phyloP scores from a whole-genome alignment of 1,284 basidiomycete genomes.

The Melampsora americana region DNA sequence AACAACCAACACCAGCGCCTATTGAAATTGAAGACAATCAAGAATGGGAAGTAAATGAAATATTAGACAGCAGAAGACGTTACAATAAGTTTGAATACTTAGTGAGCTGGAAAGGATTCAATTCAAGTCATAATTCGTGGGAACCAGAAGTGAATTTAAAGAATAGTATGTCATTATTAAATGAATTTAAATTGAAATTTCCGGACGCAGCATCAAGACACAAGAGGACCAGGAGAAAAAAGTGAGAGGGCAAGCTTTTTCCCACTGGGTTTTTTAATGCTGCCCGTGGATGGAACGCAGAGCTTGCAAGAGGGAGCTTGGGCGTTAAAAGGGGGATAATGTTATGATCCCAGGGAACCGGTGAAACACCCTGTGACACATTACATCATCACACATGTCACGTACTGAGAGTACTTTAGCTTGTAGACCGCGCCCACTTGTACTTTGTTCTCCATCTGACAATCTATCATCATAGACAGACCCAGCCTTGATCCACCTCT shows the following conservation, averaged over 20 bases:
- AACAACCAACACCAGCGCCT: not conserved
- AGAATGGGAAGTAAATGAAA: not conserved
- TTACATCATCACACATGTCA: too few relatives aligned
- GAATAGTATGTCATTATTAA: not conserved
- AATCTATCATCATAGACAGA: too few relatives aligned
- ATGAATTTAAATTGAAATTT: not conserved
- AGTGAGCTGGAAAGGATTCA: not conserved
- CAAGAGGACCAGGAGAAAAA: not conserved
- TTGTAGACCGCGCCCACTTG: too few relatives aligned
- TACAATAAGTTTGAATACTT: conserved; percentile 9
- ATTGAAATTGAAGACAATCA: not conserved
- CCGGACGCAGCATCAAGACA: not conserved
- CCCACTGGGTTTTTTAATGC: too few relatives aligned
- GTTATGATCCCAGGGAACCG: too few relatives aligned
- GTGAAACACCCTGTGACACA: too few relatives aligned
- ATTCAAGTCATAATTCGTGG: not conserved
- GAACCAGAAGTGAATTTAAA: not conserved
- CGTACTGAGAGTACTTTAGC: too few relatives aligned
- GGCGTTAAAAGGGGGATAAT: not conserved
- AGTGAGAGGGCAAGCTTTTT: too few relatives aligned
- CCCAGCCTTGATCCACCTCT: too few relatives aligned
- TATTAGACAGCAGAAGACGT: not conserved
- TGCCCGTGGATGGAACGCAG: too few relatives aligned
- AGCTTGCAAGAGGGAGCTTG: too few relatives aligned
- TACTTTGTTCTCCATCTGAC: too few relatives aligned